A percentile compares a stretch with the other conserved stretches of the same genome.
phyloP scores from a whole-genome alignment of 2,329 filamentous ascomycete genomes.

The Celoporthe dispersa region DNA sequence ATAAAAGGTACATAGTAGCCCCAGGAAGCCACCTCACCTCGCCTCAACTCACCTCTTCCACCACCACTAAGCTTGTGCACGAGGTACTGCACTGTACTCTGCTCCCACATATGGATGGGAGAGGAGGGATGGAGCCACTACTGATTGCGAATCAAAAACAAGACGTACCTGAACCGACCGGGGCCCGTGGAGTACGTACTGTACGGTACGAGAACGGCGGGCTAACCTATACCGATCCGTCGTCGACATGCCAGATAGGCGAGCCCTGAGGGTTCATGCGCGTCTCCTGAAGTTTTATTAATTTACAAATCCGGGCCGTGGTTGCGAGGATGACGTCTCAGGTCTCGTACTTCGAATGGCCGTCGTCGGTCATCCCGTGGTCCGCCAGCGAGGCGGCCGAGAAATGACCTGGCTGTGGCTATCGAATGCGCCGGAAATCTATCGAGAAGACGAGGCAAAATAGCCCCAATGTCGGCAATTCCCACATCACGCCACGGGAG shows the following conservation, averaged over 20 bases:
- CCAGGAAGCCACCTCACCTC: neutral
- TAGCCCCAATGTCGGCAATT: neutral
- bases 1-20: neutral
- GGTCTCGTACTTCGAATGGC: neutral
- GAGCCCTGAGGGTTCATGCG: neutral
- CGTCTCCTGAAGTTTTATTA: conserved; percentile 4
- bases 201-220: conserved; percentile 9
- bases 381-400: neutral
- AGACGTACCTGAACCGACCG: neutral
- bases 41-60: neutral
- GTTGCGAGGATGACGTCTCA: conserved; percentile 16
- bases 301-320: conserved; percentile 7
- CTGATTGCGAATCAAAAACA: neutral
- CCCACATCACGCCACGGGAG: conserved; percentile 2
- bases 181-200: neutral
- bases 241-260: conserved; percentile 10
- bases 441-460: neutral
- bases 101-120: neutral
- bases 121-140: neutral
- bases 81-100: neutral
- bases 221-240: conserved; percentile 2
- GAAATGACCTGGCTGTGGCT: conserved; percentile 5
- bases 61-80: neutral
- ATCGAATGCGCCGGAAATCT: neutral
- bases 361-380: neutral